phyloP scores from a whole-genome alignment of 2,329 filamentous ascomycete genomes.

The Ascochyta rabiei region DNA sequence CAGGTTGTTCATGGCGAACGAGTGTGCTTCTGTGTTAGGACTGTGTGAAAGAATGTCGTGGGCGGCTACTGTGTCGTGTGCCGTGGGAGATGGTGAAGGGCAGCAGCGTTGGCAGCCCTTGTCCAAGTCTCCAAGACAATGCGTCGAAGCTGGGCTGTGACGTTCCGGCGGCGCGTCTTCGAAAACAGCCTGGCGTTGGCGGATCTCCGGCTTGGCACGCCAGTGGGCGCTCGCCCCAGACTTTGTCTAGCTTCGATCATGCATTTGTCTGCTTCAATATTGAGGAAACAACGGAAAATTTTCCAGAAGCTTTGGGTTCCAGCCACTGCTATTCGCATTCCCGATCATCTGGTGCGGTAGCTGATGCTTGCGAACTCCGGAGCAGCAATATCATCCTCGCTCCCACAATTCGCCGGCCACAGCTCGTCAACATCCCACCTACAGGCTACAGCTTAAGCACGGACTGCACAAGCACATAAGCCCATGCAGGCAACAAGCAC shows the following conservation, averaged over 20 bases:
- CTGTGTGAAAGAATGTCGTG: conserved; percentile 10
- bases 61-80: neutral
- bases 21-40: conserved; percentile 3
- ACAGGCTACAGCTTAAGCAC: conserved; percentile 10
- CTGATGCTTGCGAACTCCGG: neutral
- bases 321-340: neutral
- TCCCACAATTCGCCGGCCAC: neutral
- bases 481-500: neutral
- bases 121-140: conserved; percentile 15
- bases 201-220: conserved; percentile 12
- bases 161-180: conserved; percentile 13
- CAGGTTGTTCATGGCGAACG: conserved; percentile 27
- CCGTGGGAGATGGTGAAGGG: conserved; percentile 9
- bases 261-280: neutral
- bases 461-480: neutral
- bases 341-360: neutral
- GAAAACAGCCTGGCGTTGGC: conserved; percentile 5
- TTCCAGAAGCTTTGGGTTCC: neutral
- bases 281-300: neutral
- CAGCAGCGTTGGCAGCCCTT: conserved; percentile 3
- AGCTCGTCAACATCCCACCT: neutral
- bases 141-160: conserved; percentile 11
- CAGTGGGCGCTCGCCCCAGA: neutral
- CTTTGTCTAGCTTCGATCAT: neutral
- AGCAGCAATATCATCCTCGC: neutral